Conservation (phyloP, 345 rosid genomes). For the Firmiana major region DNA sequence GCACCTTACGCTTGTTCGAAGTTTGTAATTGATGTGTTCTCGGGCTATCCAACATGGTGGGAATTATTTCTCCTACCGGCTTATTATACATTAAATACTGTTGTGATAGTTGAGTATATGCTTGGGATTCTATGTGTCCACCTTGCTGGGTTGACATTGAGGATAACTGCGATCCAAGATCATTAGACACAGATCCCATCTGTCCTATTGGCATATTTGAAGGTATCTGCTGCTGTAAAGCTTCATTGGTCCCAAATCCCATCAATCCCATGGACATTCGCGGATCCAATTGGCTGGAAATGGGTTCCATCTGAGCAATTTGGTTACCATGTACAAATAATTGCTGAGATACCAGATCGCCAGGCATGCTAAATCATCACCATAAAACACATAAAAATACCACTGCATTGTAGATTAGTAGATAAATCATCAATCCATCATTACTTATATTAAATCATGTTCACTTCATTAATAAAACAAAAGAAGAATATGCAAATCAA, state of each 20-base stretch:
- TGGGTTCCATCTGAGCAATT: conserved; percentile 43
- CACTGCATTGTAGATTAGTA: conserved; percentile 18
- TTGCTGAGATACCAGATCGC: conserved; percentile 49
- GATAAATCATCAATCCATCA: conserved; percentile 1
- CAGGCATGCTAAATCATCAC: conserved; percentile 39
- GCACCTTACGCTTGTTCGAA: conserved; percentile 56
- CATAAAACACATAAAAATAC: conserved; percentile 12
- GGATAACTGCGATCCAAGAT: conserved; percentile 2
- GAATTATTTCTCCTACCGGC: conserved; percentile 31
- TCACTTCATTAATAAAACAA: neutral
- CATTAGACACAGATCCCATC: conserved; percentile 20
- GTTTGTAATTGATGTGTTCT: conserved; percentile 33
- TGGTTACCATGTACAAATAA: conserved; percentile 35
- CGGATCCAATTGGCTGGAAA: conserved; percentile 33
- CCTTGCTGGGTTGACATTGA: conserved; percentile 26
- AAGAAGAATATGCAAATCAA: neutral
- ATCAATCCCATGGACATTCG: conserved; percentile 35
- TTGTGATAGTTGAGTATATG: conserved; percentile 17
- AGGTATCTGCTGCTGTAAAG: conserved; percentile 29
- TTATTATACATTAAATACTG: conserved; percentile 28
- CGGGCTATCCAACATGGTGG: conserved; percentile 23
- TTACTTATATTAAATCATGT: neutral
- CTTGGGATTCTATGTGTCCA: conserved; percentile 14
- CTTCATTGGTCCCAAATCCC: conserved; percentile 22
- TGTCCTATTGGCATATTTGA: conserved; percentile 33